These are phyloP conservation scores for Leishmania gerbilli DNA, from an alignment of 208 protist species.

Conservation along the genomic window DNA sequence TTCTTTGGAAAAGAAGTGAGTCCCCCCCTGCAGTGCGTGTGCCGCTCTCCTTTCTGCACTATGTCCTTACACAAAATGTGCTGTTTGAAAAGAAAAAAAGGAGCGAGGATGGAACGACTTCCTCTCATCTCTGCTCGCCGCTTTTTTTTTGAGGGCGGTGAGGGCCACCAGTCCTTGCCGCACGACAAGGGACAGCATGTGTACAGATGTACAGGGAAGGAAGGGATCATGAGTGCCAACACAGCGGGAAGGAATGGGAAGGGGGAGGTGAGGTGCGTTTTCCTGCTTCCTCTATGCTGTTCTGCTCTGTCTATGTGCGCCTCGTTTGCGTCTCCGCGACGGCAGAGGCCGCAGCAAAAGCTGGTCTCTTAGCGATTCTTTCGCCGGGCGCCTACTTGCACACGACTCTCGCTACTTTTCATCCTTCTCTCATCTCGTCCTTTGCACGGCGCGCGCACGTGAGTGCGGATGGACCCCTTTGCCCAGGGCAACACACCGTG, in stretches of 20 bases:
- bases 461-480: neutral
- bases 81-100: neutral
- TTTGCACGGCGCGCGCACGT: neutral
- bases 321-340: neutral
- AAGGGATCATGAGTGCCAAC: neutral
- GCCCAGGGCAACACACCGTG: neutral
- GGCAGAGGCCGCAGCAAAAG: neutral
- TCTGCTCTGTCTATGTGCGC: neutral
- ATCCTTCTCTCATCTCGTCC: neutral
- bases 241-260: neutral
- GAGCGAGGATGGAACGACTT: neutral
- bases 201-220: neutral
- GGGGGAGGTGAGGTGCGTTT: neutral
- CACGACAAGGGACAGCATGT: neutral
- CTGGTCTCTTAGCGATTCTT: neutral
- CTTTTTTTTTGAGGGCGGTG: neutral
- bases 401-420: slow-evolving; percentile 7
- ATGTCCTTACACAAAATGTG: neutral
- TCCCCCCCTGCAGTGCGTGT: neutral
- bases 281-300: neutral
- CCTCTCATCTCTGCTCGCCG: neutral
- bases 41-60: neutral
- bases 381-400: neutral
- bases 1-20: neutral
- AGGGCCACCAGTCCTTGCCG: neutral